Percentiles rank a stretch among this genome's conserved stretches.
Evolutionary conservation across 768 basidiomycete genomes (phyloP).

Genomic region (Russula lepida): DNA sequence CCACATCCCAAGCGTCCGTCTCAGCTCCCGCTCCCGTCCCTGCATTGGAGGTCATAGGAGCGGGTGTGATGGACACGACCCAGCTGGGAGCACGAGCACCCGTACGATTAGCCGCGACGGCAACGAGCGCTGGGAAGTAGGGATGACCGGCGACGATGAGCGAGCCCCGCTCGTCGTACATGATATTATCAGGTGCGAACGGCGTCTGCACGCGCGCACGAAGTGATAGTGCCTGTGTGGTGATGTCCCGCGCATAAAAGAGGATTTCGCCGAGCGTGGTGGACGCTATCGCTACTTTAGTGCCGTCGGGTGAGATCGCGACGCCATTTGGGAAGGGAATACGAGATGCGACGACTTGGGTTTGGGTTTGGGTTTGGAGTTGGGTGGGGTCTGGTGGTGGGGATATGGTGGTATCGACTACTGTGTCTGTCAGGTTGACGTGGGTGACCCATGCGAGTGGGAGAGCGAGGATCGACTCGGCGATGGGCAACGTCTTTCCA

Average conservation of each 20-base stretch:
- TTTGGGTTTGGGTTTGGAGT: neutral
- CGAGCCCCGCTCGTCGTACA: slow-evolving; percentile 38
- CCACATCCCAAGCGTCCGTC: slow-evolving; percentile 30
- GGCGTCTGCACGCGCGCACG: slow-evolving; percentile 41
- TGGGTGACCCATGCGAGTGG: slow-evolving; percentile 56
- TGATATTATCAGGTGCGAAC: slow-evolving; percentile 55
- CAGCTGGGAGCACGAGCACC: slow-evolving; percentile 45
- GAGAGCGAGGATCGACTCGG: slow-evolving; percentile 48
- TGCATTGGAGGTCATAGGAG: slow-evolving; percentile 21
- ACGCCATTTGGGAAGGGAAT: slow-evolving; percentile 66
- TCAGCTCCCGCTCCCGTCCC: slow-evolving; percentile 2
- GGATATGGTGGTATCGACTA: neutral
- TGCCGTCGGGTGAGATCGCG: slow-evolving; percentile 42
- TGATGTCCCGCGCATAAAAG: slow-evolving; percentile 43
- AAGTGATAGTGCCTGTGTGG: slow-evolving; percentile 37
- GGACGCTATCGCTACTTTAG: slow-evolving; percentile 49
- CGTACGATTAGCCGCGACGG: slow-evolving; percentile 38
- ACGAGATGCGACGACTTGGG: slow-evolving; percentile 31
- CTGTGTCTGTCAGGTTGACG: slow-evolving; percentile 29
- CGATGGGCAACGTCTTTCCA: slow-evolving; percentile 42
- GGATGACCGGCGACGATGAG: slow-evolving; percentile 63
- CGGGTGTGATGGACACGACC: slow-evolving; percentile 39
- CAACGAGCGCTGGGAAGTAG: slow-evolving; percentile 44
- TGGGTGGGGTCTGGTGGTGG: neutral
- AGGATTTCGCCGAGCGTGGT: slow-evolving; percentile 40